Base-by-base conservation (phyloP, 805 yeast species). In the Sporopachydermia quercuum region DNA sequence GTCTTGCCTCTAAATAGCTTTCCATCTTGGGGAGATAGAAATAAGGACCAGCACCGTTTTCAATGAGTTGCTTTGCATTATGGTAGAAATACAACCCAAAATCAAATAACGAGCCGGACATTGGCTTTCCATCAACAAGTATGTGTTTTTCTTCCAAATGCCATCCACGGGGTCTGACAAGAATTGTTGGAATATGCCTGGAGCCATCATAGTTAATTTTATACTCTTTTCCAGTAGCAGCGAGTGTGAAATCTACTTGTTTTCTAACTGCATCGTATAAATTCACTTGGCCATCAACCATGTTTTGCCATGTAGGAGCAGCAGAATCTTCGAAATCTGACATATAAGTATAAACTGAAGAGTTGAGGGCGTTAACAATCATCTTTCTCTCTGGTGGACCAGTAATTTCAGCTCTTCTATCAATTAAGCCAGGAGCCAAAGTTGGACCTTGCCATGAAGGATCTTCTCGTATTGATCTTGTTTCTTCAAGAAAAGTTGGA, bases 121-220 rank as follows among this genome's bases (percentile, higher is more conserved):
- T 74, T 39, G 87, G 85, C 58, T 77, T 83, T 43, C 77, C 81
- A 54, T 78, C 87, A 43, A 80, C 72, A 39, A 66, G 52, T 37
- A 81, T 65, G 53, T 81, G 93, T 56, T 70, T 68, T 55, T 81
- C 93, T 27, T 65, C 75, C 71, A 81, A 68, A 57, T 81, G 93
- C 87, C 89, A 80, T 39, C 93, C 91, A 65, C 93, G 71, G 54
- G 93, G 93, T 65, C 93, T 73, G 42, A 80, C 86, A 56, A 81
- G 78, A 56, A 81, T 62, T 36, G 86, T 81, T 45, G 89, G 89
- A 39, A 78, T 65, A 53, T 76, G 76, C 55, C 69, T 67, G 41
- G 66, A 70, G 63, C 51, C 13, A 47, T 76, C 83, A 47, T 71
- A 73, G 2, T 61, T 45, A 0, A 74, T 70, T 43, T 58, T 65